Evolutionary conservation across 2,329 filamentous ascomycete species (phyloP).

Genomic region (Laburnicola sp.): DNA sequence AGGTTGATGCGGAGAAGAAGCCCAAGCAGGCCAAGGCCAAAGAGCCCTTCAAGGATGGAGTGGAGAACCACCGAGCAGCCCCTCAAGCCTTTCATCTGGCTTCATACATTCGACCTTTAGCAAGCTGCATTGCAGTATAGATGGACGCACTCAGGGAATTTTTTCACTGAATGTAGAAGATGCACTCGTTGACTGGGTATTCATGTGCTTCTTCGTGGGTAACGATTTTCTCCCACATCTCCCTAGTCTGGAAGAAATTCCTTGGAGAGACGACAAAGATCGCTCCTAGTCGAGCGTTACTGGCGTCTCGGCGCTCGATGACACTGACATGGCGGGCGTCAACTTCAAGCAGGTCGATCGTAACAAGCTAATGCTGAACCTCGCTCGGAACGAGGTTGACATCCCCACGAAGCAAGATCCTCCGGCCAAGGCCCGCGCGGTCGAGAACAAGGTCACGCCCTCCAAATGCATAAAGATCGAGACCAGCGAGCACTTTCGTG

Average conservation of each 20-base stretch:
- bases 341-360: constrained; percentile 99
- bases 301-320: constrained; percentile 91
- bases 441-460: constrained; percentile 77
- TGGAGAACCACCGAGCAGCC: constrained; percentile 33
- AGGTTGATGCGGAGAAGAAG: constrained; percentile 80
- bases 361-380: constrained; percentile 97
- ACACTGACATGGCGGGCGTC: constrained; percentile 95
- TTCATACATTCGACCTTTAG: constrained; percentile 17
- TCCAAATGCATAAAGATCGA: constrained; percentile 92
- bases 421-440: constrained; percentile 72
- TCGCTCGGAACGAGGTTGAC: constrained; percentile 79
- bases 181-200: constrained; percentile 96
- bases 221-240: constrained; percentile 98
- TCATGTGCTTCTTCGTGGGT: constrained; percentile 98
- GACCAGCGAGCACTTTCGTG: constrained; percentile 43
- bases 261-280: too few species aligned
- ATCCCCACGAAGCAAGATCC: constrained; percentile 57
- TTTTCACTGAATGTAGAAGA: constrained; percentile 93
- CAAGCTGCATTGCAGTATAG: constrained; percentile 78
- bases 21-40: constrained; percentile 49
- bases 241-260: constrained; percentile 72
- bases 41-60: constrained; percentile 43
- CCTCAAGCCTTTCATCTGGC: constrained; percentile 32
- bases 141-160: constrained; percentile 77
- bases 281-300: constrained; percentile 56